Conservation (phyloP, 2,329 filamentous ascomycete genomes). For the Aspergillus luchuensis region DNA sequence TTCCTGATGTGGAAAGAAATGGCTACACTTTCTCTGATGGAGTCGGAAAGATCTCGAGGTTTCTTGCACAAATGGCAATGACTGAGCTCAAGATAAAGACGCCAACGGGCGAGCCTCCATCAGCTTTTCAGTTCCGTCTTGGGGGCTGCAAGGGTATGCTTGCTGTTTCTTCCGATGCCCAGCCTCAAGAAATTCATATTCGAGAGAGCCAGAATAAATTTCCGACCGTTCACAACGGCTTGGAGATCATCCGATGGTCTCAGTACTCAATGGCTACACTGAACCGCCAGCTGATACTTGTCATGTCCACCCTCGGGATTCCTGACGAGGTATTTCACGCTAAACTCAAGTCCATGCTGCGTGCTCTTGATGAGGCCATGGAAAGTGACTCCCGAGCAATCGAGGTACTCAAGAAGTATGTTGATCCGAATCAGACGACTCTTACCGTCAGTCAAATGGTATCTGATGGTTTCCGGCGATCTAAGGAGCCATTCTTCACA, state of each 20-base stretch:
- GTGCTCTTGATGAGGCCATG: constrained; percentile 70
- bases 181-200: constrained; percentile 70
- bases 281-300: constrained; percentile 85
- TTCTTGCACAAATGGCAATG: constrained; percentile 73
- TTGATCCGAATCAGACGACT: constrained; percentile 84
- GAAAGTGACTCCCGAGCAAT: constrained; percentile 64
- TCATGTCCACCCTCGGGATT: constrained; percentile 79
- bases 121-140: constrained; percentile 87
- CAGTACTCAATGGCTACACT: constrained; percentile 74
- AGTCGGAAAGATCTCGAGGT: constrained; percentile 84
- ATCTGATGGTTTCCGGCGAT: constrained; percentile 73
- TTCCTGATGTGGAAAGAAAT: constrained; percentile 71
- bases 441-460: constrained; percentile 75
- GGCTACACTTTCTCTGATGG: constrained; percentile 83
- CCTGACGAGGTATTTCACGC: constrained; percentile 64
- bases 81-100: constrained; percentile 66
- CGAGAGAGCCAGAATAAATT: constrained; percentile 90
- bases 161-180: constrained; percentile 69
- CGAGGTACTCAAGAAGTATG: constrained; percentile 68
- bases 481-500: constrained; percentile 76
- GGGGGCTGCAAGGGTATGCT: constrained; percentile 92
- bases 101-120: constrained; percentile 62
- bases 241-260: constrained; percentile 86
- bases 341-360: constrained; percentile 69
- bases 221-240: constrained; percentile 64